phyloP scores from a whole-genome alignment of 2,329 filamentous ascomycete species.

The Dactylellina leptospora region DNA sequence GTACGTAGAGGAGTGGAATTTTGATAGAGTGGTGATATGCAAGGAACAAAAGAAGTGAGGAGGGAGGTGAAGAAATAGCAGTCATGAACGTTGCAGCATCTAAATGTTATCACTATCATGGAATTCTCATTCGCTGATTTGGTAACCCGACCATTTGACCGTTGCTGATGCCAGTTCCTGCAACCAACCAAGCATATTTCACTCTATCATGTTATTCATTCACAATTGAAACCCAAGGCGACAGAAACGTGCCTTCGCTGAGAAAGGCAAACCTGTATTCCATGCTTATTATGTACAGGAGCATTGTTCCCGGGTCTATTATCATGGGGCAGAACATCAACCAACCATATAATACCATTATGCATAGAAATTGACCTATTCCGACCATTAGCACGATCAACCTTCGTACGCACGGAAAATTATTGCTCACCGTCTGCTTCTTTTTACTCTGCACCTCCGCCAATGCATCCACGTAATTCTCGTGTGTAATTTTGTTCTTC shows the following conservation, averaged over 20 bases:
- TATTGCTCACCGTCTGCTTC: constrained; percentile 73
- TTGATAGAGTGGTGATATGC: too few relatives aligned
- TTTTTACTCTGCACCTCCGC: constrained; percentile 95
- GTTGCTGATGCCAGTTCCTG: too few relatives aligned
- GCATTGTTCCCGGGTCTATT: constrained; percentile 15
- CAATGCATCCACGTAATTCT: constrained; percentile 99
- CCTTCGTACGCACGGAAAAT: constrained; percentile 55
- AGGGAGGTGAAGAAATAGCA: too few relatives aligned
- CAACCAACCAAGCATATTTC: too few relatives aligned
- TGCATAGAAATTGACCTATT: constrained; percentile 58
- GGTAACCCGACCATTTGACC: too few relatives aligned
- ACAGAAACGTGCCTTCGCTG: background rate
- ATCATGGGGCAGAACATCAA: background rate
- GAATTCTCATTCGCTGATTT: too few relatives aligned
- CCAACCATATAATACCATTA: constrained; percentile 28
- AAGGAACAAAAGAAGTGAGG: too few relatives aligned
- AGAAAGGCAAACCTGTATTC: background rate
- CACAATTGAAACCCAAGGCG: too few relatives aligned
- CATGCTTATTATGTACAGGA: constrained; percentile 44
- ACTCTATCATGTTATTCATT: too few relatives aligned
- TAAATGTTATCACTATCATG: too few relatives aligned
- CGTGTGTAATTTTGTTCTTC: constrained; percentile 95
- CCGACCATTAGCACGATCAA: constrained; percentile 48
- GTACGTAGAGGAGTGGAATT: too few relatives aligned
- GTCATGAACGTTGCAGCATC: too few relatives aligned